phyloP scores from a whole-genome alignment of 2,329 filamentous ascomycete species.

The Talaromyces atroroseus region DNA sequence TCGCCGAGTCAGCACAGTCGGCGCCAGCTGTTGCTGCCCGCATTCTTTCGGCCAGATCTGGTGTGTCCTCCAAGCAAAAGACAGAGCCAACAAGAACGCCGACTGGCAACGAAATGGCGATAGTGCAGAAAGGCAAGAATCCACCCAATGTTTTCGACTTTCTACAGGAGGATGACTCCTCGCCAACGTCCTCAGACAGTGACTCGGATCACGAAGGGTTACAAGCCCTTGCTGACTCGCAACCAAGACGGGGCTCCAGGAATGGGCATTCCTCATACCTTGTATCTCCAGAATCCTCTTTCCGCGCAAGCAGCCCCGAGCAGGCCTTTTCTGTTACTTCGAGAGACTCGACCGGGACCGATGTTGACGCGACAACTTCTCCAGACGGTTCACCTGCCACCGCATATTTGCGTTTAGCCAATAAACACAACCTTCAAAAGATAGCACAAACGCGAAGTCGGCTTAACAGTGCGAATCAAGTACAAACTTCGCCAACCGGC shows the following conservation, averaged over 20 bases:
- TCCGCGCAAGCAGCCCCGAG: conserved; percentile 27
- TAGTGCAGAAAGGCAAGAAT: conserved; percentile 1
- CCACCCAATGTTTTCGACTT: conserved; percentile 37
- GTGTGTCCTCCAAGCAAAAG: background rate
- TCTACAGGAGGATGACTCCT: conserved; percentile 18
- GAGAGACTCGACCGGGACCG: conserved; percentile 21
- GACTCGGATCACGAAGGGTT: conserved; percentile 17
- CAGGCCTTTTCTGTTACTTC: conserved; percentile 29
- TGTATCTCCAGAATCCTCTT: conserved; percentile 29
- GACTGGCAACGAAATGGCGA: background rate
- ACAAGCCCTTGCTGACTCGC: background rate
- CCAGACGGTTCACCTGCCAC: conserved; percentile 23
- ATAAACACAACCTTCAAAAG: conserved; percentile 17
- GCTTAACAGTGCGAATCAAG: conserved; percentile 17
- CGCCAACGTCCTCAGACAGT: conserved; percentile 3
- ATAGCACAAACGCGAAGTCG: conserved; percentile 18
- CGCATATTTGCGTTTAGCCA: conserved; percentile 24
- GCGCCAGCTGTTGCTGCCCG: background rate
- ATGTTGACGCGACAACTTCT: conserved; percentile 25
- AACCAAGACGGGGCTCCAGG: conserved; percentile 12
- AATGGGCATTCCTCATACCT: conserved; percentile 16
- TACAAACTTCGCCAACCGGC: conserved; percentile 13
- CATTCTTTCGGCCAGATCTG: background rate
- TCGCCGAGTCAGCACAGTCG: background rate
- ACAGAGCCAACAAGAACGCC: background rate